Percentiles rank a stretch among this genome's conserved stretches.
phyloP scores from a whole-genome alignment of 2,329 filamentous ascomycete genomes.

The Fulvia fulva region DNA sequence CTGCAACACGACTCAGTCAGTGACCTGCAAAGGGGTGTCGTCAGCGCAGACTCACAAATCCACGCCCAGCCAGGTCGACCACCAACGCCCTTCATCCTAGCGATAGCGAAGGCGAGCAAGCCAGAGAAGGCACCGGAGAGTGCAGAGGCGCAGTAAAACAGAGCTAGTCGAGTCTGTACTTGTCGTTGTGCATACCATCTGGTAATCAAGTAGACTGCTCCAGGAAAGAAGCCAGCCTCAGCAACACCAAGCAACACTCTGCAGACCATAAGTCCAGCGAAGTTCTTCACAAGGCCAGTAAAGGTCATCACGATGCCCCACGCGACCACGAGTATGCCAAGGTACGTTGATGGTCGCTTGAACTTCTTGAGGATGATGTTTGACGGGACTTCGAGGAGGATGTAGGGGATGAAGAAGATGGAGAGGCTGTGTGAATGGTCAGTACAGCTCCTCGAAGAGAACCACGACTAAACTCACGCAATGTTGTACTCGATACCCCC shows the following conservation, averaged over 20 bases:
- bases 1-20: conserved; percentile 40
- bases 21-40: not conserved
- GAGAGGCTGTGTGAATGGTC: conserved; percentile 23
- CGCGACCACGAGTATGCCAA: conserved; percentile 24
- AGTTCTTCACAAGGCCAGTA: conserved; percentile 27
- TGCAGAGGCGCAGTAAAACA: conserved; percentile 23
- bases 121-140: conserved; percentile 24
- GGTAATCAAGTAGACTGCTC: conserved; percentile 15
- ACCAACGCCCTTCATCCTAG: conserved; percentile 41
- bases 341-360: conserved; percentile 25
- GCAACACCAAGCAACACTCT: conserved; percentile 23
- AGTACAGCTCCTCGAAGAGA: not conserved
- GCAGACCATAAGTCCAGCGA: conserved; percentile 19
- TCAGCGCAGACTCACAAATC: not conserved
- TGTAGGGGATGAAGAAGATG: conserved; percentile 37
- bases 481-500: conserved; percentile 34
- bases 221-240: conserved; percentile 24
- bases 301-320: conserved; percentile 29
- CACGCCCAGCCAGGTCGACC: conserved; percentile 26
- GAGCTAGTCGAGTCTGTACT: conserved; percentile 21
- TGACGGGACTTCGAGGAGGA: conserved; percentile 33
- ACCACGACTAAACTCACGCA: conserved; percentile 13
- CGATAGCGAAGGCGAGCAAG: conserved; percentile 25
- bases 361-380: conserved; percentile 31
- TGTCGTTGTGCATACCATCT: conserved; percentile 19